These are phyloP conservation scores for Phaseolus lunatus DNA, from an alignment of 306 rosid genomes.

Conservation along the genomic window DNA sequence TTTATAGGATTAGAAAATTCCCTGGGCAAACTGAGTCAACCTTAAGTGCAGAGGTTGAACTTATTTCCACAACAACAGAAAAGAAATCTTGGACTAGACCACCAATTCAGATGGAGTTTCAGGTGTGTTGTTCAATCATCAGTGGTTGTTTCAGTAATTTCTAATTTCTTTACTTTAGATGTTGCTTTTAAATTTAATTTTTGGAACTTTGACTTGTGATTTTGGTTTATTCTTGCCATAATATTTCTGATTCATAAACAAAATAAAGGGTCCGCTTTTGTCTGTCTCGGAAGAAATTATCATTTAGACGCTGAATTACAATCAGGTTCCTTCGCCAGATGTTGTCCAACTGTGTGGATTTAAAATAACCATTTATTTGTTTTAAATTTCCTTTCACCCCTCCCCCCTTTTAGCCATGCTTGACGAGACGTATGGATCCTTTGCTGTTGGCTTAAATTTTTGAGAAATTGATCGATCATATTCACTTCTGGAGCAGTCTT, in stretches of 20 bases:
- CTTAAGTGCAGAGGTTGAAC: constrained; percentile 92
- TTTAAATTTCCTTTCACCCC: not conserved
- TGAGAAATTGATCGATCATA: not conserved
- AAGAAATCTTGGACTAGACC: constrained; percentile 91
- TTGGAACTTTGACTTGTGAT: not conserved
- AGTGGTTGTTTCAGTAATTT: not conserved
- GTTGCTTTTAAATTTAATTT: constrained; percentile 8
- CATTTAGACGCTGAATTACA: not conserved
- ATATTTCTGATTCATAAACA: not conserved
- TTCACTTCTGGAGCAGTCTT: not conserved
- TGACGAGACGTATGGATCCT: constrained; percentile 1
- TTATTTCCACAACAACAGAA: constrained; percentile 84
- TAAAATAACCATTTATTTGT: not conserved
- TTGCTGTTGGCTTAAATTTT: not conserved
- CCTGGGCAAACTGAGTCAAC: constrained; percentile 94
- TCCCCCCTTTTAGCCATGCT: not conserved
- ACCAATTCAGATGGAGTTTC: constrained; percentile 95
- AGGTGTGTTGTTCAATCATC: constrained; percentile 55
- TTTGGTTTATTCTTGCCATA: not conserved
- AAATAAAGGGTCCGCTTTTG: not conserved
- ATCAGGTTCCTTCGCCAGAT: not conserved
- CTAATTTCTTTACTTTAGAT: not conserved
- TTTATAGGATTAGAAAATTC: constrained; percentile 75
- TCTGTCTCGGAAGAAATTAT: not conserved
- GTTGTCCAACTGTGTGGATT: not conserved